Base-by-base conservation (phyloP, 352 stramenopile genomes). In the Thalassiosira ordinaria region DNA sequence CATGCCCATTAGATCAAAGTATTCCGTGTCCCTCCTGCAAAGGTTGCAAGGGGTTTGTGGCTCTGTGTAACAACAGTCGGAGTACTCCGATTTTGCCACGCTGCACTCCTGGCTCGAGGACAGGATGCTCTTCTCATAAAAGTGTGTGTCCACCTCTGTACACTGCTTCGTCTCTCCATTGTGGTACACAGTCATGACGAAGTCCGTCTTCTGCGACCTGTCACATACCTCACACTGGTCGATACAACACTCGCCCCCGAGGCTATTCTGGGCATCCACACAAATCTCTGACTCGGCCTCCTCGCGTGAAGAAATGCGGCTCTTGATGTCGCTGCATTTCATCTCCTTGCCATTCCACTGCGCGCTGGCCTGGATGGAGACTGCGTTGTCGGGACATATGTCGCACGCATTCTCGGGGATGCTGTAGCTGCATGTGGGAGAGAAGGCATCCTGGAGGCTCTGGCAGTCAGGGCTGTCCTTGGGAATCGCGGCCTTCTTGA, bases 211-310 rank as follows among this genome's bases (percentile, higher is more conserved):
- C 52, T 82, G 53, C 2, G 68, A 52, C 16, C 72, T 68, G 27
- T 71, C 73, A 57, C 80, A 87, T 14, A 87, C 18, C 57, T 82
- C 55, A 33, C 80, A 87, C 59, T 87, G 80, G 44, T 87, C 80
- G 49, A 87, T 74, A 41, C 80, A 87, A 51, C 80, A 87, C 33
- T 33, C 31, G 11, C 61, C 49, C 20, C 67, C 59, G 33, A 87
- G 64, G 24, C 14, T 71, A 11, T 59, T 51, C 60, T 79, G 60
- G 46, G 80, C 80, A 20, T 71, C 68, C 14, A 67, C 26, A 70
- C 80, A 87, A 33, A 80, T 52, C 16, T 80, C 59, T 16, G 56
- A 51, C 39, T 75, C 64, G 13, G 59, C 51, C 69, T 87, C 80
- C 76, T 87, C 80, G 57, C 80, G 67, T 8, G 64, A 67, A 7